Base-by-base conservation (phyloP, 306 rosid species). In the Calophaca sinica region DNA sequence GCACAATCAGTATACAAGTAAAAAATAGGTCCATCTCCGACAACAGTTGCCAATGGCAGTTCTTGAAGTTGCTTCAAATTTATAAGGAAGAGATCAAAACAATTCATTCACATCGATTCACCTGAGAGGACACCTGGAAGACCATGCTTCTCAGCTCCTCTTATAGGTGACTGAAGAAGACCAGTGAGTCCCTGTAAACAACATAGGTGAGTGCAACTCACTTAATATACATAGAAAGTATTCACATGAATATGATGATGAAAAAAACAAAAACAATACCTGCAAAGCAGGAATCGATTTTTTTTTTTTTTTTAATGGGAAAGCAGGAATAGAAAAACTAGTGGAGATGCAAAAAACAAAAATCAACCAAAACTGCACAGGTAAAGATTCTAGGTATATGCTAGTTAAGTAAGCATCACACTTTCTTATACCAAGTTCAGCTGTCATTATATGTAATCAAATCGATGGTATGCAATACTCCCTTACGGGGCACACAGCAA, bases 91-190 rank as follows among this genome's bases (percentile, higher is more conserved):
- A 46, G 32, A 67, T 53, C 60, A 10, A 38, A 73, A 62, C 20
- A 74, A 29, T 64, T 70, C 60, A 77, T 55, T 72, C 64, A 38
- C 58, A 57, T 65, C 53, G 67, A 48, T 45, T 85, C 85, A 91
- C 96, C 97, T 10, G 97, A 94, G 42, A 94, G 80, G 73, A 94
- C 97, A 74, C 98, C 98, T 44, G 97, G 97, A 74, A 91, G 96
- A 77, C 98, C 98, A 86, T 94, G 98, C 75, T 85, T 94, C 88
- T 94, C 98, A 73, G 97, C 98, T 81, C 93, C 98, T 79, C 84
- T 85, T 68, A 94, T 78, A 32, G 97, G 96, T 71, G 90, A 94
- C 79, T 94, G 97, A 81, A 94, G 98, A 81, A 94, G 98, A 75
- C 96, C 97, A 8, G 98, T 94, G 76, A 94, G 93, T 75, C 96